Conservation (phyloP, 2,329 filamentous ascomycete species). For the Pseudogymnoascus verrucosus region DNA sequence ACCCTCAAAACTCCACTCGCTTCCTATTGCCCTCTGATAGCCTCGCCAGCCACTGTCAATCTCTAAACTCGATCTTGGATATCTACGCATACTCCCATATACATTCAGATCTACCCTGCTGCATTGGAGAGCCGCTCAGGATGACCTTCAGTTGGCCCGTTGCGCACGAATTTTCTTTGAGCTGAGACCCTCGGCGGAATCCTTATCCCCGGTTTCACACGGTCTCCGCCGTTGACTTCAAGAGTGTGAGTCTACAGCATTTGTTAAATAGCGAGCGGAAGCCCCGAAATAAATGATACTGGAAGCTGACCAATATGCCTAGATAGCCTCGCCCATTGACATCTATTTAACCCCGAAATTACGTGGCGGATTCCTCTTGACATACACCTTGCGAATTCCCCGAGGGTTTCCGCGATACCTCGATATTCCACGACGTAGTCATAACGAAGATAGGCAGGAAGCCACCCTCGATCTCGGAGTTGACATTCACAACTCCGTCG, state of each 20-base stretch:
- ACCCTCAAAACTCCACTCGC: conserved; percentile 3
- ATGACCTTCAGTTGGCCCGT: not conserved
- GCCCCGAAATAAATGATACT: not conserved
- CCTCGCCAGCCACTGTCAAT: not conserved
- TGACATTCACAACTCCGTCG: not conserved
- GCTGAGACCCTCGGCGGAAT: not conserved
- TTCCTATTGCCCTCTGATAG: not conserved
- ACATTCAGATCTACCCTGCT: not conserved
- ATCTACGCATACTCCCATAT: not conserved
- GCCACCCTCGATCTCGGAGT: not conserved
- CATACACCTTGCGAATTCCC: not conserved
- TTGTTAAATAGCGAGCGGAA: not conserved
- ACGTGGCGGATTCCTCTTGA: not conserved
- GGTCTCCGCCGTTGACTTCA: not conserved
- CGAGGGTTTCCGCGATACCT: not conserved
- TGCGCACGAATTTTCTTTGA: not conserved
- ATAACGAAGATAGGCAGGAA: not conserved
- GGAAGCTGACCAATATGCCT: not conserved
- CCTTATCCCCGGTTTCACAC: not conserved
- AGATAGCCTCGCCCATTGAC: not conserved
- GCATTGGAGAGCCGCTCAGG: not conserved
- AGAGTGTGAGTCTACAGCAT: not conserved
- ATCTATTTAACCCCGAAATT: not conserved
- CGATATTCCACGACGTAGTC: not conserved
- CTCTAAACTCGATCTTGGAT: not conserved